These are phyloP conservation scores for Cyphellophora attinorum DNA, from an alignment of 2,329 filamentous ascomycete species.

Conservation along the genomic window DNA sequence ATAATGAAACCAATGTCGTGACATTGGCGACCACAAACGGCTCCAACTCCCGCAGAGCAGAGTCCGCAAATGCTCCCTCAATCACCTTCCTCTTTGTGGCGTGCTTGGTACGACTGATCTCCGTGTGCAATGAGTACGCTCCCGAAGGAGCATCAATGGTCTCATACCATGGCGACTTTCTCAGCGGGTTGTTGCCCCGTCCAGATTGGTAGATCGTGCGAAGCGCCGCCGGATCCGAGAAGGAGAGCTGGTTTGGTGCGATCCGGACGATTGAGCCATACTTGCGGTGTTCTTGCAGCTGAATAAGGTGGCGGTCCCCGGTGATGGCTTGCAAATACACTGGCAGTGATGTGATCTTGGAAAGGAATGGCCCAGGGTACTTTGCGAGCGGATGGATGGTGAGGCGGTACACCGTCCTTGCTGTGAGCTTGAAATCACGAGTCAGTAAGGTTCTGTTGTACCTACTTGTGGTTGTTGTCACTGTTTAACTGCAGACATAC, in stretches of 20 bases:
- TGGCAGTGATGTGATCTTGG: slow-evolving; percentile 9
- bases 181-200: slow-evolving; percentile 23
- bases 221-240: slow-evolving; percentile 23
- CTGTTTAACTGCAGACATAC: background rate
- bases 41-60: slow-evolving; percentile 17
- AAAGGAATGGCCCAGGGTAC: slow-evolving; percentile 54
- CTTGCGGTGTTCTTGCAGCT: slow-evolving; percentile 22
- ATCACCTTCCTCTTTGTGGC: slow-evolving; percentile 20
- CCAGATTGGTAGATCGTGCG: slow-evolving; percentile 33
- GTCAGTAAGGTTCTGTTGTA: background rate
- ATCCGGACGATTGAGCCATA: slow-evolving; percentile 25
- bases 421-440: background rate
- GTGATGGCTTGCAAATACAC: slow-evolving; percentile 7
- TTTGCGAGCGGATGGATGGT: slow-evolving; percentile 49
- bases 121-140: slow-evolving; percentile 20
- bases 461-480: background rate
- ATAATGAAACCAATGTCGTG: slow-evolving; percentile 4
- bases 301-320: slow-evolving; percentile 18
- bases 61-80: slow-evolving; percentile 24
- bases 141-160: slow-evolving; percentile 11
- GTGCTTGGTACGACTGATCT: slow-evolving; percentile 16
- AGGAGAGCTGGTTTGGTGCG: slow-evolving; percentile 18
- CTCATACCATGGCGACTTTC: slow-evolving; percentile 17
- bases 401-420: slow-evolving; percentile 11
- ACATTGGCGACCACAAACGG: slow-evolving; percentile 12